Conservation (phyloP, 2,329 filamentous ascomycete genomes). For the Trichoderma sp. region DNA sequence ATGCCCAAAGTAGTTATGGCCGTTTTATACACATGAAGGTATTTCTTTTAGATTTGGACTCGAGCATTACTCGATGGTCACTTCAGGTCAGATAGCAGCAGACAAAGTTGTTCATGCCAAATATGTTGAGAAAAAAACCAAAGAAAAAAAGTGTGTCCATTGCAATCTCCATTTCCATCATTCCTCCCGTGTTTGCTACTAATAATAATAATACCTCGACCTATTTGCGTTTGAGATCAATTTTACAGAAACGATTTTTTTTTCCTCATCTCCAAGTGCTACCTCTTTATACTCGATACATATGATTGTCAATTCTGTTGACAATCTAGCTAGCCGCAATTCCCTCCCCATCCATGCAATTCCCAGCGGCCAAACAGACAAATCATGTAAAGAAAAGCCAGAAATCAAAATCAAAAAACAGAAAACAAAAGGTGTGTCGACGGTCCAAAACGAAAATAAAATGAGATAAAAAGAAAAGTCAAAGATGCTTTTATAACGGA, state of each 20-base stretch:
- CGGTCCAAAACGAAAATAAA: background rate
- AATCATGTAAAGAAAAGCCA: background rate
- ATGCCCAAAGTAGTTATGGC: slow-evolving; percentile 5
- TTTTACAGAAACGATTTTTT: background rate
- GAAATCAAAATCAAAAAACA: background rate
- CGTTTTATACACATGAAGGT: background rate
- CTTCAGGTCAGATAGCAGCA: background rate
- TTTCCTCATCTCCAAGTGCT: background rate
- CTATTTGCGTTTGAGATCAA: background rate
- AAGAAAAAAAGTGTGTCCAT: too few species aligned
- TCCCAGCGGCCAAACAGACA: background rate
- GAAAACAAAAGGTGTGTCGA: background rate
- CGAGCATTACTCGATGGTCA: background rate
- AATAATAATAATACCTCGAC: background rate
- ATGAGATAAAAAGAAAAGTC: background rate
- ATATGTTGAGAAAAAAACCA: background rate
- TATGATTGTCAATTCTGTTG: background rate
- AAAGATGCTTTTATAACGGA: background rate
- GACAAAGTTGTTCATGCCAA: background rate
- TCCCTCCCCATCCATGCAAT: background rate
- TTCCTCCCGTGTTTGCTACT: too few species aligned
- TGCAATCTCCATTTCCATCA: background rate
- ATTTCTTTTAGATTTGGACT: background rate
- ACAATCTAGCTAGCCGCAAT: background rate
- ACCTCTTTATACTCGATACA: slow-evolving; percentile 3